Evolutionary conservation across 495 filamentous ascomycete genomes (phyloP).

Genomic region (Recurvomyces mirabilis): DNA sequence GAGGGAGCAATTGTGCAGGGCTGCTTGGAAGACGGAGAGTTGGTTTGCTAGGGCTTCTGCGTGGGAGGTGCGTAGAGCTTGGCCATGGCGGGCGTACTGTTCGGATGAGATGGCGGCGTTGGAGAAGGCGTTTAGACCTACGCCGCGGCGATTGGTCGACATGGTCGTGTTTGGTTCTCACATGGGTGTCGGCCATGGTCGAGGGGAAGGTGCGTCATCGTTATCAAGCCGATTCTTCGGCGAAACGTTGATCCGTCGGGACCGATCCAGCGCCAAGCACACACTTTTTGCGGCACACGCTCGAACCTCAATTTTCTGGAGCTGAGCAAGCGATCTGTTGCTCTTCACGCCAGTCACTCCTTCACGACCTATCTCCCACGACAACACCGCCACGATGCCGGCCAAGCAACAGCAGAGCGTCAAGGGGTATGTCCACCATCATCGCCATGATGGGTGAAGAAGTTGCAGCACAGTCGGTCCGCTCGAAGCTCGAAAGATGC

Average conservation of each 20-base stretch:
- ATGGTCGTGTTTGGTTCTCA: no score
- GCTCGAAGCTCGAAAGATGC: slow-evolving; percentile 16
- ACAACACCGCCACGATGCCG: slow-evolving; percentile 18
- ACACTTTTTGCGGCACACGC: background rate
- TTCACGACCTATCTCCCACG: background rate
- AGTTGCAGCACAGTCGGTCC: slow-evolving; percentile 20
- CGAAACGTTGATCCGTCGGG: background rate
- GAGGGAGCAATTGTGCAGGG: slow-evolving; percentile 86
- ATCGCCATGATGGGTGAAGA: slow-evolving; percentile 17
- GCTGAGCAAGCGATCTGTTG: background rate
- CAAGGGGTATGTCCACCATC: slow-evolving; percentile 23
- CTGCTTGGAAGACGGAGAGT: slow-evolving; percentile 85
- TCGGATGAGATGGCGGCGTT: slow-evolving; percentile 67
- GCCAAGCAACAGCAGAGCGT: slow-evolving; percentile 10
- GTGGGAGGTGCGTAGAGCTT: slow-evolving; percentile 68
- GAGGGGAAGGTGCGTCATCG: background rate
- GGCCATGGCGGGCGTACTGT: slow-evolving; percentile 82
- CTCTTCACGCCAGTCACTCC: slow-evolving; percentile 1
- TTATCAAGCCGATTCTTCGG: no score
- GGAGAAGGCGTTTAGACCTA: slow-evolving; percentile 85
- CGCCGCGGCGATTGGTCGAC: slow-evolving; percentile 41
- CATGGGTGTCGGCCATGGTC: no score
- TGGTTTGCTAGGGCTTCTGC: slow-evolving; percentile 76
- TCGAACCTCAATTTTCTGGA: background rate
- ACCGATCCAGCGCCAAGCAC: background rate